Evolutionary conservation across 2,329 filamentous ascomycete genomes (phyloP), one percentile per base, ranked within the genome.

Genomic region (Talaromyces amestolkiae): DNA sequence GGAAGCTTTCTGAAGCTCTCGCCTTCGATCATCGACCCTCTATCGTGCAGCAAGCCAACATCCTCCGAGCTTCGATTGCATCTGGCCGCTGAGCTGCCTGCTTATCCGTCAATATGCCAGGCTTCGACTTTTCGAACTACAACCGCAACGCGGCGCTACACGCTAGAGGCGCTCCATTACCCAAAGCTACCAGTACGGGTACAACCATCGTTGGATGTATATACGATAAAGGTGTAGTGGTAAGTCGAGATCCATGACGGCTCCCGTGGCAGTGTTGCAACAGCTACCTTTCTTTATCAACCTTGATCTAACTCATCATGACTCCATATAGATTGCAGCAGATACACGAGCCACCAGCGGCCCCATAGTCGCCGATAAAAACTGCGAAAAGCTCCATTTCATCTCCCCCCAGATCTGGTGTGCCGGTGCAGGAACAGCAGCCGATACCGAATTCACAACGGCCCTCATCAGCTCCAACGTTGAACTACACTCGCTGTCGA

Each of bases 81-180:
- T 60, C 56, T 67, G 58, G 61, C 64, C 56, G 43, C 60, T 68
- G 41, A 68, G 67, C 66, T 59, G 54, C 37, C 65, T 59, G 54
- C 37, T 65, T 67, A 66, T 19, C 71, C 68, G 65, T 70, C 81
- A 89, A 76, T 74, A 99, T 99, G 95, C 89, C 91, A 74, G 93
- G 93, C 83, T 97, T 97, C 86, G 93, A 98, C 84, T 99, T 99
- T 86, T 96, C 93, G 80, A 99, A 99, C 86, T 95, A 98, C 88
- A 97, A 97, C 87, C 92, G 95, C 85, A 99, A 99, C 87, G 88
- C 91, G 78, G 94, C 94, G 70, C 88, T 99, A 72, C 94, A 98
- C 80, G 92, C 94, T 74, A 89, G 90, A 81, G 96, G 96, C 72
- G 90, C 98, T 61, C 95, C 95, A 68, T 85, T 98, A 67, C 95